These are phyloP conservation scores for Penicillium brevicompactum DNA, from an alignment of 2,329 filamentous ascomycete genomes.

Conservation along the genomic window DNA sequence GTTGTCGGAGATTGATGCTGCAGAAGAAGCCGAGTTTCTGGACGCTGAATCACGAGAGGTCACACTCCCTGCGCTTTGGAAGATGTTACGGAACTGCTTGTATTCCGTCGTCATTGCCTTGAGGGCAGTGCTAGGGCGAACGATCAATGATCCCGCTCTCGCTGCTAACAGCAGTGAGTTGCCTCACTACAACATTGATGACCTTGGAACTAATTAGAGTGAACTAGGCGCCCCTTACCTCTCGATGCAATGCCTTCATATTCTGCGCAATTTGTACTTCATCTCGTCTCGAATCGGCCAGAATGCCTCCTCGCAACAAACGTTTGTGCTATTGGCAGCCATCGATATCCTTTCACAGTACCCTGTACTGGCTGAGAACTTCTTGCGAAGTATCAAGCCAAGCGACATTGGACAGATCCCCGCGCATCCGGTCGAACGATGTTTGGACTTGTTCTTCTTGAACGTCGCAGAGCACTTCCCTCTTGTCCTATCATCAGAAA, in stretches of 20 bases:
- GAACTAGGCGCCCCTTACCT: constrained; percentile 61
- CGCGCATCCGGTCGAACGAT: constrained; percentile 67
- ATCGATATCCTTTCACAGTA: constrained; percentile 80
- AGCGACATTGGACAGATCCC: constrained; percentile 59
- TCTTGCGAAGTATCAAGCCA: constrained; percentile 66
- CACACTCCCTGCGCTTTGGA: constrained; percentile 74
- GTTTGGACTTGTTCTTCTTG: constrained; percentile 83
- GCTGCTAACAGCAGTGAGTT: constrained; percentile 55
- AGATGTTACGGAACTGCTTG: constrained; percentile 71
- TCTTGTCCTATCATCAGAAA: constrained; percentile 64
- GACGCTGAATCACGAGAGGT: constrained; percentile 65
- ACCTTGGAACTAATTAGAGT: constrained; percentile 8
- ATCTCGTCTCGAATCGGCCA: constrained; percentile 74
- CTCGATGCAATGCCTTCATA: constrained; percentile 71
- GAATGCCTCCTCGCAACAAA: constrained; percentile 77
- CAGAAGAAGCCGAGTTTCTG: constrained; percentile 65
- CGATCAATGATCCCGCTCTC: constrained; percentile 59
- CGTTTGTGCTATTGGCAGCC: constrained; percentile 78
- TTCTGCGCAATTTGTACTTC: constrained; percentile 78
- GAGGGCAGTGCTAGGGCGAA: constrained; percentile 71
- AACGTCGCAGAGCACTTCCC: constrained; percentile 85
- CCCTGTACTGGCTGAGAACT: constrained; percentile 64
- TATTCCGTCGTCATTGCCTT: constrained; percentile 75
- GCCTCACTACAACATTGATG: background rate
- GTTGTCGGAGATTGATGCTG: constrained; percentile 70